Conservation (phyloP, 2,329 filamentous ascomycete genomes). For the Chlorencoelia australis region DNA sequence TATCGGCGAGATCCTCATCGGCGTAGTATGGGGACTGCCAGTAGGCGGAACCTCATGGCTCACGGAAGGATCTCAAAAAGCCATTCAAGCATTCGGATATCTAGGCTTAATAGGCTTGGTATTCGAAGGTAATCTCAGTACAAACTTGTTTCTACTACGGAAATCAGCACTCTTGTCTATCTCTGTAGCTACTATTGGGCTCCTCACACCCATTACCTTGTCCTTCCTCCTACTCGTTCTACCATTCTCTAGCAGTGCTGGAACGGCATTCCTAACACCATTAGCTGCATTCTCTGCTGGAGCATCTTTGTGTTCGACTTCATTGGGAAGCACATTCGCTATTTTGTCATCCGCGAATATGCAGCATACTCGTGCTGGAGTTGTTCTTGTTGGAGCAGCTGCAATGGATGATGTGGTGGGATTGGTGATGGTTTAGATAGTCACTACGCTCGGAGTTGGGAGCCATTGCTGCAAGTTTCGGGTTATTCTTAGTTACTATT, state of each 20-base stretch:
- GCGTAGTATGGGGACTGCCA: slow-evolving; percentile 60
- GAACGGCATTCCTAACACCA: slow-evolving; percentile 13
- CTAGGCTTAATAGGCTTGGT: slow-evolving; percentile 63
- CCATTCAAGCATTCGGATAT: slow-evolving; percentile 58
- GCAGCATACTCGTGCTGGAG: slow-evolving; percentile 44
- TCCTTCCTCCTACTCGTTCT: slow-evolving; percentile 41
- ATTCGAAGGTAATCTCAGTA: slow-evolving; percentile 40
- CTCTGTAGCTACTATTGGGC: slow-evolving; percentile 55
- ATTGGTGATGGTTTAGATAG: slow-evolving; percentile 66
- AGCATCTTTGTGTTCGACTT: slow-evolving; percentile 64
- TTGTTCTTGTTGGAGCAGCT: slow-evolving; percentile 59
- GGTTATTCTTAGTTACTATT: slow-evolving; percentile 14
- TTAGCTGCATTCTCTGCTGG: slow-evolving; percentile 55
- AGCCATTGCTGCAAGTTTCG: slow-evolving; percentile 17
- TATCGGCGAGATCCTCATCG: slow-evolving; percentile 61
- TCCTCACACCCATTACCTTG: slow-evolving; percentile 51
- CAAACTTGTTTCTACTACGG: slow-evolving; percentile 32
- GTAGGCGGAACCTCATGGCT: slow-evolving; percentile 54
- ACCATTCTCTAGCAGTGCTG: slow-evolving; percentile 15
- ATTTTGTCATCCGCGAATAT: slow-evolving; percentile 52
- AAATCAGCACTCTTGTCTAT: slow-evolving; percentile 50
- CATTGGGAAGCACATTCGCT: slow-evolving; percentile 60
- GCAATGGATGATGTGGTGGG: slow-evolving; percentile 78
- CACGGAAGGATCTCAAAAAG: slow-evolving; percentile 37
- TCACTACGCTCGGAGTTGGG: slow-evolving; percentile 48